These are phyloP conservation scores for Babesia bigemina DNA, from an alignment of 169 alveolate genomes.

Conservation along the genomic window DNA sequence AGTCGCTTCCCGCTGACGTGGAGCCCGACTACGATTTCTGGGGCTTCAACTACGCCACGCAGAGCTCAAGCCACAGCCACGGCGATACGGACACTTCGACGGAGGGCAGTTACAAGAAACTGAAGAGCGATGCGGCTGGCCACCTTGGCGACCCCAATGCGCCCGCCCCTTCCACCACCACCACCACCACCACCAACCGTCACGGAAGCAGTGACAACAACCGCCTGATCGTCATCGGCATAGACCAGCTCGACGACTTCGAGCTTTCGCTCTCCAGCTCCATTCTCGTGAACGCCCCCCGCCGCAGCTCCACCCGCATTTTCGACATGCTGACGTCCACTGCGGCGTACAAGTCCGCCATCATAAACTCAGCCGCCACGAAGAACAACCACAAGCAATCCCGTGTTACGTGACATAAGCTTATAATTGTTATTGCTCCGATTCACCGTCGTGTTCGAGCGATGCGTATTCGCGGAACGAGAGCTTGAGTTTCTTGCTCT, in stretches of 20 bases:
- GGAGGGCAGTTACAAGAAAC: neutral
- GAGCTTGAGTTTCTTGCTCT: conserved; percentile 45
- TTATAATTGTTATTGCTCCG: neutral
- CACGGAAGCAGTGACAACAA: conserved; percentile 24
- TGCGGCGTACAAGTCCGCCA: conserved; percentile 65
- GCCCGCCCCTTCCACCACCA: neutral
- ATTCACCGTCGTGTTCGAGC: neutral
- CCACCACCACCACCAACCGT: conserved; percentile 3
- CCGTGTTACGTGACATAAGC: neutral
- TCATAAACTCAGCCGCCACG: conserved; percentile 37
- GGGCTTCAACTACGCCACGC: conserved; percentile 25
- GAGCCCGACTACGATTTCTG: conserved; percentile 67
- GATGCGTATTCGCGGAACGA: conserved; percentile 21
- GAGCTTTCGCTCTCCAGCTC: conserved; percentile 52
- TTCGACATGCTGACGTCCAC: conserved; percentile 58
- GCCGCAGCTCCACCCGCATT: conserved; percentile 17
- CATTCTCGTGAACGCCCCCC: conserved; percentile 25
- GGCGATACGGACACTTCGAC: neutral
- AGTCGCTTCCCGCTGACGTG: neutral
- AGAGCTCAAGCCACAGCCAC: neutral
- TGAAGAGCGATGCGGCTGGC: neutral
- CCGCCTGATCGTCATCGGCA: conserved; percentile 37
- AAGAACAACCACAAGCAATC: conserved; percentile 18
- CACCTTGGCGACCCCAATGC: neutral
- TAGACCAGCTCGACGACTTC: conserved; percentile 57